Percentiles rank a stretch among this genome's conserved stretches.
Conservation (phyloP, 1,139 yeast species). For the Debaryomyces coudertii region DNA sequence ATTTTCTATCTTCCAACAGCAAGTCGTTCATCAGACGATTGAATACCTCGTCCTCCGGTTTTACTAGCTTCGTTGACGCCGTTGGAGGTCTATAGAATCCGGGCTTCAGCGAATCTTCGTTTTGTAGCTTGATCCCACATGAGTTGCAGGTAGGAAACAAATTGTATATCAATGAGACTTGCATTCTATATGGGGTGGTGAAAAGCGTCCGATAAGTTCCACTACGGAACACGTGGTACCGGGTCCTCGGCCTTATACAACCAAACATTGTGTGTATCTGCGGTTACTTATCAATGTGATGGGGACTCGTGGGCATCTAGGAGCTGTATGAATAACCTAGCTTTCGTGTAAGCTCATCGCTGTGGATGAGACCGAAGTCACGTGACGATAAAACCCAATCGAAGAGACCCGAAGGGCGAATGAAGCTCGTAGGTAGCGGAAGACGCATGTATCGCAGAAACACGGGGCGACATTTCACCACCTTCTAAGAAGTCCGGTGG, state of each 20-base stretch:
- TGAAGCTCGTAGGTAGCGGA: no score
- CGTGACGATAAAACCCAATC: no score
- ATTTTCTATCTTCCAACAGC: constrained; percentile 28
- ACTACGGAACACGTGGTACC: background rate
- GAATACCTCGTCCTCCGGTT: constrained; percentile 28
- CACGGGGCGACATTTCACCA: no score
- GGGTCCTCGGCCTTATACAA: background rate
- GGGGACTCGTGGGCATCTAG: background rate
- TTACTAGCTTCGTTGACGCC: constrained; percentile 12
- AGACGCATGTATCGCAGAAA: no score
- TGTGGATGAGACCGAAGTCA: no score
- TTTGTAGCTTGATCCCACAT: constrained; percentile 60
- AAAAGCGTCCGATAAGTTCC: background rate
- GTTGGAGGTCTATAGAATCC: constrained; percentile 44
- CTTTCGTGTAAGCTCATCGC: background rate
- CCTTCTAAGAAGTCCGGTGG: no score
- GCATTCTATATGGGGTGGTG: constrained; percentile 2
- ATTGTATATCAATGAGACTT: constrained; percentile 8
- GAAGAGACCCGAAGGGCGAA: no score
- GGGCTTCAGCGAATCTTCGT: constrained; percentile 29
- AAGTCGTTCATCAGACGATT: constrained; percentile 22
- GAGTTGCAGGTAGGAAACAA: constrained; percentile 33
- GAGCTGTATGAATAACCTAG: background rate
- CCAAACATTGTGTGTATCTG: background rate
- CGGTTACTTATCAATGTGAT: background rate